Evolutionary conservation across 192 early-diverging fungal genomes (phyloP).

Genomic region (Gaertneriomyces sp.): DNA sequence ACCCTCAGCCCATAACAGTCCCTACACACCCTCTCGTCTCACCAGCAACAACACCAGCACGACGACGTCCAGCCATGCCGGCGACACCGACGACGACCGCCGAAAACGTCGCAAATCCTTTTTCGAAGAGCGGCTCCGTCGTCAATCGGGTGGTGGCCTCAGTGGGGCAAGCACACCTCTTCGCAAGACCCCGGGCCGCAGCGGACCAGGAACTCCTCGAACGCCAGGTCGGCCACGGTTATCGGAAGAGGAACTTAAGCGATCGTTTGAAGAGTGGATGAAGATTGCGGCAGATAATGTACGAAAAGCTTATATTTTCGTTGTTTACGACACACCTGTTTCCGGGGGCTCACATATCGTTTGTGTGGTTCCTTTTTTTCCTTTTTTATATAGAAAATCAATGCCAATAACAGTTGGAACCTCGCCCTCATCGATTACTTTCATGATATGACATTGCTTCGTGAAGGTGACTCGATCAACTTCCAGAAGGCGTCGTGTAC

Average conservation of each 20-base stretch:
- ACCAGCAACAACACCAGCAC: too few relatives aligned
- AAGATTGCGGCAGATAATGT: constrained; percentile 96
- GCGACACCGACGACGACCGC: too few relatives aligned
- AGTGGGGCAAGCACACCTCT: constrained; percentile 1
- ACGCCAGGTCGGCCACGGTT: constrained; percentile 12
- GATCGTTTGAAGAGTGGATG: constrained; percentile 90
- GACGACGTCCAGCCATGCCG: too few relatives aligned
- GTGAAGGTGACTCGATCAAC: constrained; percentile 96
- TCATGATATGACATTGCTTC: constrained; percentile 87
- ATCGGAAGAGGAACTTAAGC: constrained; percentile 25
- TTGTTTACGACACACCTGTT: too few relatives aligned
- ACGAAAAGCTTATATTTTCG: not conserved
- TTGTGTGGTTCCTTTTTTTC: not conserved
- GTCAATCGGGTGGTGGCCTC: constrained; percentile 1
- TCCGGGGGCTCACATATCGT: too few relatives aligned
- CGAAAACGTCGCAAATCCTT: constrained; percentile 4
- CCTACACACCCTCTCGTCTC: too few relatives aligned
- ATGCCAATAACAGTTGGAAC: constrained; percentile 90
- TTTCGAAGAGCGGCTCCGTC: constrained; percentile 16
- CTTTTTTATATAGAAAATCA: constrained; percentile 75
- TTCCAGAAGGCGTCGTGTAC: constrained; percentile 98
- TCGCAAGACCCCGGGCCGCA: not conserved
- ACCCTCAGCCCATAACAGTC: too few relatives aligned
- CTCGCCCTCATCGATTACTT: constrained; percentile 98
- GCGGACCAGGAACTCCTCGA: not conserved